Evolutionary conservation across 2,329 filamentous ascomycete genomes (phyloP), one percentile per base, ranked within the genome.

Genomic region (Zasmidium angulare): DNA sequence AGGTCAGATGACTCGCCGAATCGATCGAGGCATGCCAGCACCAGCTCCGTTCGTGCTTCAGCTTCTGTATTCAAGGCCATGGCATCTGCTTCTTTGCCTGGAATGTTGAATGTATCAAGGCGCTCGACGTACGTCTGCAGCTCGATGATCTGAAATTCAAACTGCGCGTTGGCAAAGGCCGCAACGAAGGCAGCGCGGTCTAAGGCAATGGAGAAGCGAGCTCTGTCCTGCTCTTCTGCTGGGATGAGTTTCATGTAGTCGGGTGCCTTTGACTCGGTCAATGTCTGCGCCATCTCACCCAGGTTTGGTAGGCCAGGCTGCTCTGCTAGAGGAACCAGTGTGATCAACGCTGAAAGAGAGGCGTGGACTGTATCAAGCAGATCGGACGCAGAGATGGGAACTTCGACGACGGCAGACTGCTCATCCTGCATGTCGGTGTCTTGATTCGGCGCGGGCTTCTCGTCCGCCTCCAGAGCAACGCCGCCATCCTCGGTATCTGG

Each of bases 331-430:
- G 82, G 65, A 77, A 84, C 53, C 1, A 81, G 71, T 0, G 74
- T 75, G 0, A 76, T 77, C n/a, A 81, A 64, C 14, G 77, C 74
- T 3, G 69, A 72, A 0, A 90, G 72, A 63, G 88, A 85, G 3
- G 87, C 86, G 29, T 89, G 78, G 14, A 86, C 80, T 0, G 87
- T 90, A 61, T 91, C 89, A 1, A 90, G 76, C 6, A 91, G 80
- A 1, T 85, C 85, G 50, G 81, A 79, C 23, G 84, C 81, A 1
- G 86, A 88, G 23, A 89, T 77, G 0, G 87, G 85, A 63, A 88
- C 86, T 55, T 88, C 79, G n/a, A 91, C 80, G 2, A 80, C 83
- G 19, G 86, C 87, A 82, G 86, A 89, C 66, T 87, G 82, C 60
- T 86, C 86, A 40, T 82, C 73, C 47, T 72, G 71, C 26, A 66